Evolutionary conservation across 177 flowering plant genomes (phyloP), one percentile per base, ranked within the genome.

Genomic region (Telopea speciosissima): DNA sequence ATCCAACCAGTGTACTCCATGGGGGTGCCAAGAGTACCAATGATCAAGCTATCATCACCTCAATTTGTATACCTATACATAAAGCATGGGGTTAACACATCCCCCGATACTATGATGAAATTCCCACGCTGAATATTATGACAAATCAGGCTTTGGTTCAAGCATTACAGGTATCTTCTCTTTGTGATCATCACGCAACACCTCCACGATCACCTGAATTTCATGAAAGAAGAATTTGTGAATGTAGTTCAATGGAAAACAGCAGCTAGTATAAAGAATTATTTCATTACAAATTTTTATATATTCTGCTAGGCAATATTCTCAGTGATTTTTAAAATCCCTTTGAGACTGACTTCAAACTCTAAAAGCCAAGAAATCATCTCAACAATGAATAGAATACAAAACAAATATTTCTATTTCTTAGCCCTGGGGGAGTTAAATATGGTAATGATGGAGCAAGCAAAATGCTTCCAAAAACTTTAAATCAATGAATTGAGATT

Each of bases 111-210:
- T n/a, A 54, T 5, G 16, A 54, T 54, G 61, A 58, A 58, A 58
- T 58, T 8, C 61, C n/a, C 23, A n/a, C 23, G n/a, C 22, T 19
- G 23, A 13, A 40, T 24, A 58, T 77, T 73, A 90, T 44, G 96
- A 72, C 65, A 86, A 95, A 44, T 90, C 98, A 8, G 93, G 83
- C 82, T 88, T 93, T 61, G 93, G 89, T 77, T 93, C 98, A 33
- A 93, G 97, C 31, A 69, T 62, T 16, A 93, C 98, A 17, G 93
- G 89, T 61, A 93, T 81, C 79, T 89, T 91, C 82, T 89, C 97
- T 81, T 81, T 83, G 45, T 86, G 97, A 76, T 93, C 98, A 49
- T 95, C 98, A 24, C 98, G 92, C 76, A 93, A 76, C 4, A 93
- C 98, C 82, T 93, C 98, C 74, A 93, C 93, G 45, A 56, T 84